These are phyloP conservation scores for Hyphopichia khmerensis DNA, from an alignment of 1,139 yeast species.

Conservation along the genomic window DNA sequence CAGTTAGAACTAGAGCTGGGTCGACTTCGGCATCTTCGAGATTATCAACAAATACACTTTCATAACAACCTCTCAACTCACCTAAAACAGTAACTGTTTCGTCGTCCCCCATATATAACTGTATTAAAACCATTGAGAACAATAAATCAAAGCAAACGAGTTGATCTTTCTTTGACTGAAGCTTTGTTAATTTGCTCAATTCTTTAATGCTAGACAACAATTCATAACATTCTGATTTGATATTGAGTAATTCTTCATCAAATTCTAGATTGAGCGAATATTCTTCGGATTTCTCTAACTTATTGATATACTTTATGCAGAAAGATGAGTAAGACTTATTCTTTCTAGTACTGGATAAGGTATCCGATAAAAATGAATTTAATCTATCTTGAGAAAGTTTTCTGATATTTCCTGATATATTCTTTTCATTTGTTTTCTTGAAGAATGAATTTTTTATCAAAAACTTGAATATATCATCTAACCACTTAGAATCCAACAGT, in stretches of 20 bases:
- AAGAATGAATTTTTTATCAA: slow-evolving; percentile 61
- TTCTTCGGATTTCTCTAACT: slow-evolving; percentile 21
- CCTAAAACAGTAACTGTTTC: slow-evolving; percentile 76
- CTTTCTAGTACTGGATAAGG: slow-evolving; percentile 44
- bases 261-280: slow-evolving; percentile 40
- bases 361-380: slow-evolving; percentile 62
- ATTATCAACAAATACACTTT: slow-evolving; percentile 30
- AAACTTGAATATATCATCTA: slow-evolving; percentile 50
- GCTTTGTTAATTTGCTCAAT: slow-evolving; percentile 10
- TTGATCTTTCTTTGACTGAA: slow-evolving; percentile 17
- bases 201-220: slow-evolving; percentile 47
- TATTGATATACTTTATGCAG: slow-evolving; percentile 30
- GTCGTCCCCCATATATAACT: slow-evolving; percentile 74
- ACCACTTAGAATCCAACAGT: slow-evolving; percentile 11
- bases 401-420: slow-evolving; percentile 30
- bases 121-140: slow-evolving; percentile 75
- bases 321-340: slow-evolving; percentile 45
- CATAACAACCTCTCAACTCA: slow-evolving; percentile 62
- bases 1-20: slow-evolving; percentile 67
- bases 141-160: slow-evolving; percentile 61
- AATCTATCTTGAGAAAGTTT: slow-evolving; percentile 58
- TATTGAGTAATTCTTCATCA: slow-evolving; percentile 52
- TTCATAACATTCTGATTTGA: slow-evolving; percentile 51
- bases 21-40: slow-evolving; percentile 27
- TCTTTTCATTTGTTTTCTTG: slow-evolving; percentile 15